These are phyloP conservation scores for Tarenaya hassleriana DNA, from an alignment of 345 rosid species.

Conservation along the genomic window DNA sequence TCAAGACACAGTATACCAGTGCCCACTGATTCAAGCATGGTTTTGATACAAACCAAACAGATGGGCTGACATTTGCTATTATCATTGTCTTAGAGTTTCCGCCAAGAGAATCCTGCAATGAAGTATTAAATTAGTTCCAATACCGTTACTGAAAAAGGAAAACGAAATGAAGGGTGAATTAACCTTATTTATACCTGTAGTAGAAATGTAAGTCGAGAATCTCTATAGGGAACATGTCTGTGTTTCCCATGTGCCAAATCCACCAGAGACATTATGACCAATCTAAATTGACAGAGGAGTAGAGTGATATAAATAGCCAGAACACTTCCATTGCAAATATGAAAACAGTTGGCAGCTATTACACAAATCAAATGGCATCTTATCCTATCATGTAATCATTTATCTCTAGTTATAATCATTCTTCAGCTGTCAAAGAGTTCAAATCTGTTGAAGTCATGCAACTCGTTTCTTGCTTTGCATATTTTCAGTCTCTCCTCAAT, in stretches of 20 bases:
- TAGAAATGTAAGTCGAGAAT: conserved; percentile 91
- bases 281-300: conserved; percentile 37
- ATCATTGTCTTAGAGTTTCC: conserved; percentile 95
- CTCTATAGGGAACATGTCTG: conserved; percentile 93
- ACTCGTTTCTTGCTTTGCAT: conserved; percentile 7
- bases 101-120: conserved; percentile 86
- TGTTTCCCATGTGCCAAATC: conserved; percentile 95
- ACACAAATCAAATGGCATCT: conserved; percentile 10
- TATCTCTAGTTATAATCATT: conserved; percentile 7
- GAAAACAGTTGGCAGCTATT: conserved; percentile 8
- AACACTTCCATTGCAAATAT: conserved; percentile 8
- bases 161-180: conserved; percentile 12
- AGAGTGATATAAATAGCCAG: conserved; percentile 18
- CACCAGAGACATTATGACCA: conserved; percentile 95
- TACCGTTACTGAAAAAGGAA: conserved; percentile 3
- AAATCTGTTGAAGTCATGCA: conserved; percentile 12
- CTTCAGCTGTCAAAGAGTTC: conserved; percentile 17
- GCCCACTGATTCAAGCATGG: conserved; percentile 13
- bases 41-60: conserved; percentile 53
- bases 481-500: conserved; percentile 3
- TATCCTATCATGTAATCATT: conserved; percentile 8
- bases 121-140: conserved; percentile 22
- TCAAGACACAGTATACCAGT: conserved; percentile 6
- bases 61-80: conserved; percentile 94
- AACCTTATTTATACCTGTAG: conserved; percentile 60